Conservation (phyloP, 2,329 filamentous ascomycete species). For the Alternaria solani region DNA sequence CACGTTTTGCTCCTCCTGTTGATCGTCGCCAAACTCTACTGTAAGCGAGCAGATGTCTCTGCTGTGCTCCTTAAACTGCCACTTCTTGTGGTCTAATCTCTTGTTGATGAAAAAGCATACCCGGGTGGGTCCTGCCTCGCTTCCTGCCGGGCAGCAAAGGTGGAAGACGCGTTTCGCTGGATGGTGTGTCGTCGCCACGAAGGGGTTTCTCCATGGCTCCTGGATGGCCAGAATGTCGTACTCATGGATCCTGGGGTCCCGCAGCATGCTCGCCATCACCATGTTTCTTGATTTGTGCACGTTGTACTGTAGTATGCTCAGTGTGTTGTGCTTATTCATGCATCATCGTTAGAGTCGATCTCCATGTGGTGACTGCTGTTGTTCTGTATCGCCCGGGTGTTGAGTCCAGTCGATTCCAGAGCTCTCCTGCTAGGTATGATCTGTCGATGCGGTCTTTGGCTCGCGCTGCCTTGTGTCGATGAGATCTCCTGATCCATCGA, state of each 20-base stretch:
- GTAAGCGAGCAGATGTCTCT: slow-evolving; percentile 27
- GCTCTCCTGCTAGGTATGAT: slow-evolving; percentile 17
- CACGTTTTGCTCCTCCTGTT: slow-evolving; percentile 4
- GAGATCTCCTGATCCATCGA: slow-evolving; percentile 4
- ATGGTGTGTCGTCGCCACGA: slow-evolving; percentile 27
- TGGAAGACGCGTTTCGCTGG: slow-evolving; percentile 27
- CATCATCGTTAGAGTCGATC: slow-evolving; percentile 16
- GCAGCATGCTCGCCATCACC: slow-evolving; percentile 32
- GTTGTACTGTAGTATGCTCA: slow-evolving; percentile 35
- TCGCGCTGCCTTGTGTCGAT: neutral
- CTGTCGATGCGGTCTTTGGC: slow-evolving; percentile 11
- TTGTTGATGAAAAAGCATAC: slow-evolving; percentile 41
- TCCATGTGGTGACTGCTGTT: slow-evolving; percentile 17
- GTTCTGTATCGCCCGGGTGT: slow-evolving; percentile 5
- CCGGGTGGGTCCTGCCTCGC: slow-evolving; percentile 14
- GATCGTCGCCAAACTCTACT: slow-evolving; percentile 5
- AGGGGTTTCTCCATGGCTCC: slow-evolving; percentile 17
- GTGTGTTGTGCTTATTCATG: slow-evolving; percentile 20
- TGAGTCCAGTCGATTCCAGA: slow-evolving; percentile 12
- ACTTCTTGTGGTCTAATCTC: slow-evolving; percentile 22
- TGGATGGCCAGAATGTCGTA: slow-evolving; percentile 34
- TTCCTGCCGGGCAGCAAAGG: slow-evolving; percentile 19
- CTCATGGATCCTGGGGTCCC: slow-evolving; percentile 26
- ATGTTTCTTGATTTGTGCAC: slow-evolving; percentile 28
- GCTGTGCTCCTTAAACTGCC: slow-evolving; percentile 22